Evolutionary conservation across 441 rosid species (phyloP).

Genomic region (Eruca vesicaria): DNA sequence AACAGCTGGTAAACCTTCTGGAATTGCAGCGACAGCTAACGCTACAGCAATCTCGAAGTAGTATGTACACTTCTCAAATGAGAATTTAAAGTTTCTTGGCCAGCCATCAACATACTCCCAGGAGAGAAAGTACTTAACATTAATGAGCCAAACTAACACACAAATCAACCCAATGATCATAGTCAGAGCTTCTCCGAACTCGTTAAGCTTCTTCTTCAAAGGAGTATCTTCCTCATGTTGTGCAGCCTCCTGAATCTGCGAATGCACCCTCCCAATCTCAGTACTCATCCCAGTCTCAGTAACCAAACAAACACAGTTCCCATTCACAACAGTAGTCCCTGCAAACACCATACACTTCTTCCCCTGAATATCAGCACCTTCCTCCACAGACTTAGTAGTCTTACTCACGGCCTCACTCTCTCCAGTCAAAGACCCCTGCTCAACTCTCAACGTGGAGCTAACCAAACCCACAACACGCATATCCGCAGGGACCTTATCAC

Average conservation of each 20-base stretch:
- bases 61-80: conserved; percentile 91
- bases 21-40: conserved; percentile 86
- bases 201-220: conserved; percentile 82
- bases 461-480: no score
- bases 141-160: conserved; percentile 80
- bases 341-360: no score
- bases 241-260: conserved; percentile 86
- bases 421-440: no score
- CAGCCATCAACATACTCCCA: conserved; percentile 77
- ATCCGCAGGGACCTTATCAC: no score
- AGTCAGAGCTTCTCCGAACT: conserved; percentile 52
- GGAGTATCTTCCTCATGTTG: conserved; percentile 86
- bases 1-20: conserved; percentile 90
- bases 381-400: no score
- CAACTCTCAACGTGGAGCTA: no score
- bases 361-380: no score
- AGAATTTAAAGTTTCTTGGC: conserved; percentile 77
- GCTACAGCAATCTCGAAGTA: conserved; percentile 94
- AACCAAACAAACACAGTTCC: conserved; percentile 75
- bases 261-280: conserved; percentile 87
- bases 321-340: conserved; percentile 85
- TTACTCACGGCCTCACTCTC: no score
- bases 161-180: conserved; percentile 74
- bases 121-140: conserved; percentile 78
- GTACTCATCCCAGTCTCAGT: conserved; percentile 71